Evolutionary conservation across 495 filamentous ascomycete species (phyloP).

Genomic region (Penicillium desertorum): DNA sequence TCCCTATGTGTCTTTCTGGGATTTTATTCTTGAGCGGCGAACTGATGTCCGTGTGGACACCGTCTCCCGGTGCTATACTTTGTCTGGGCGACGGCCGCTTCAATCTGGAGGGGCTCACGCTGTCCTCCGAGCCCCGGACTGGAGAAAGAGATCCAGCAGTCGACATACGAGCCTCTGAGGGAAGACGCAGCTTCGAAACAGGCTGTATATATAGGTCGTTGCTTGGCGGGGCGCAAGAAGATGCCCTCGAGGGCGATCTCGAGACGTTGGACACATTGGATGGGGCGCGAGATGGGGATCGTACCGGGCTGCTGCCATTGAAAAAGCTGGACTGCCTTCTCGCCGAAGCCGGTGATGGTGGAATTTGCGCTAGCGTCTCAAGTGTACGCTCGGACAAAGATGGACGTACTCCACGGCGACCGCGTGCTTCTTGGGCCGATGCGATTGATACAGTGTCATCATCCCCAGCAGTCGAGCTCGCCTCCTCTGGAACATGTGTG

Average conservation of each 20-base stretch:
- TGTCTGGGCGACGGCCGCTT: slow-evolving; percentile 28
- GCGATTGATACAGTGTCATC: slow-evolving; percentile 14
- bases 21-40: slow-evolving; percentile 21
- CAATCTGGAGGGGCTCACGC: slow-evolving; percentile 32
- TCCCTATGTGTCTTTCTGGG: slow-evolving; percentile 25
- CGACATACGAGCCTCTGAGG: slow-evolving; percentile 32
- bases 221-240: slow-evolving; percentile 32
- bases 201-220: slow-evolving; percentile 30
- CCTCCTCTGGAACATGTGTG: slow-evolving; percentile 20
- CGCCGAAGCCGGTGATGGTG: slow-evolving; percentile 60
- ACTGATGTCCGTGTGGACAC: slow-evolving; percentile 5
- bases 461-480: slow-evolving; percentile 18
- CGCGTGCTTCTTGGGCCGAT: slow-evolving; percentile 30
- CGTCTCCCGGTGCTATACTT: slow-evolving; percentile 14
- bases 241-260: slow-evolving; percentile 49
- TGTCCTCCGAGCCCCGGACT: slow-evolving; percentile 17
- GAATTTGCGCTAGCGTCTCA: slow-evolving; percentile 62
- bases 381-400: slow-evolving; percentile 70
- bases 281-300: slow-evolving; percentile 54
- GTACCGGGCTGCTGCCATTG: slow-evolving; percentile 54
- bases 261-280: slow-evolving; percentile 53
- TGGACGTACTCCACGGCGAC: slow-evolving; percentile 38
- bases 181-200: slow-evolving; percentile 32
- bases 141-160: slow-evolving; percentile 21
- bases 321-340: slow-evolving; percentile 63